Base-by-base conservation (phyloP, 495 filamentous ascomycete genomes). In the Podospora conica region DNA sequence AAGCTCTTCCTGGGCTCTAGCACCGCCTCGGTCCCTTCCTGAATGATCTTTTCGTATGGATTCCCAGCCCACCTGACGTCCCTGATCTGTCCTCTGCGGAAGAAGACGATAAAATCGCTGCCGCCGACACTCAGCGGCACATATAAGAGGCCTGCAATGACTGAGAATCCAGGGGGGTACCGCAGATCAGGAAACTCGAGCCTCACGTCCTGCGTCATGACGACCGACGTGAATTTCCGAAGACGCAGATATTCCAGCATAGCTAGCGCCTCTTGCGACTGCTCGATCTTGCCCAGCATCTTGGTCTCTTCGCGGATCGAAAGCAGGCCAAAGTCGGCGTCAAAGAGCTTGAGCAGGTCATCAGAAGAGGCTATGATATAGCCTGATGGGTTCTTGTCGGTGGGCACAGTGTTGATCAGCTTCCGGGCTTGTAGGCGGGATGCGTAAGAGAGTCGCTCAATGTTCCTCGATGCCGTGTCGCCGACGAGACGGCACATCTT, bases 401-500 rank as follows among this genome's bases (percentile, higher is more conserved):
- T 91, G 0, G 93, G 91, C 21, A 91, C 87, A 0, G 85, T 87
- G 68, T 88, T 93, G 68, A 89, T 96, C 4, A 94, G 82, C 74
- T 93, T 92, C 22, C 90, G 83, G 5, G 90, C 89, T 66, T 96
- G 91, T 0, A 97, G 79, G 24, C 92, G 85, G 1, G 91, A 93
- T 3, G 91, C 89, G 70, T 96, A 96, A 0, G 91, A 95, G 3
- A 97, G 82, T 24, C 93, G 85, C 73, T 97, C 93, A 40, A 98
- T 92, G 68, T 96, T 97, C 58, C 90, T 81, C 3, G 93, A 95
- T 3, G 91, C 91, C 0, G 86, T 90, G 68, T 98, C 94, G 4
- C 93, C 91, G 25, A 98, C 84, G 18, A 97, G 78, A n/a, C 92
- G 86, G 73, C 94, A 97, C 89, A 98, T 92, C 76, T 96, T 96